Percentiles rank a stretch among this genome's conserved stretches.
Evolutionary conservation across 257 asterid species (phyloP).

Genomic region (Solanum sejunctum): DNA sequence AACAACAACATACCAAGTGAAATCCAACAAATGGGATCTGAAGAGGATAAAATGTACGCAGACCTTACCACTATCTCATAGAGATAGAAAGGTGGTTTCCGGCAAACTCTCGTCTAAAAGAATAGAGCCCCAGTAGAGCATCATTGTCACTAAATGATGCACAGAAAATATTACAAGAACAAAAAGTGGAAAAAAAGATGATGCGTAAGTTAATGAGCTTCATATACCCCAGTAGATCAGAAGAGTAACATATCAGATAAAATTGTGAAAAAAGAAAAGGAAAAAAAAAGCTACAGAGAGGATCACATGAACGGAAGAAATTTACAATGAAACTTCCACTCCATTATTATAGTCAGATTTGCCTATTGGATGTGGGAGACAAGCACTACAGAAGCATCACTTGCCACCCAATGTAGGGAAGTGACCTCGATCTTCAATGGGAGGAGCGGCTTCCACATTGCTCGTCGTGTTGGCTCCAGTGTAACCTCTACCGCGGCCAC

Average conservation of each 20-base stretch:
- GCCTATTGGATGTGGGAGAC: neutral
- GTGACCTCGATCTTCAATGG: conserved; percentile 61
- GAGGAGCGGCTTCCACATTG: conserved; percentile 35
- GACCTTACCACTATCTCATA: no score
- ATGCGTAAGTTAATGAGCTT: neutral
- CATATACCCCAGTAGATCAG: neutral
- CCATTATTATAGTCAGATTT: conserved; percentile 28
- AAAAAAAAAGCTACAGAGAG: neutral
- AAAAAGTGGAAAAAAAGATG: neutral
- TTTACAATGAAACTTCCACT: conserved; percentile 24
- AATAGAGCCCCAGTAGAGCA: no score
- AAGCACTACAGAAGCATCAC: conserved; percentile 21
- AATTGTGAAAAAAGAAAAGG: neutral
- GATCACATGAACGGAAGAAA: conserved; percentile 12
- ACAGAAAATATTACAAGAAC: neutral
- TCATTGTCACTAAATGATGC: neutral
- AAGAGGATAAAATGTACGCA: no score
- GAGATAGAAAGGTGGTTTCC: no score
- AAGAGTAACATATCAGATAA: neutral
- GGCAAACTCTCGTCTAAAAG: no score
- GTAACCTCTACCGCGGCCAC: conserved; percentile 51
- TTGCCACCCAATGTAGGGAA: conserved; percentile 77
- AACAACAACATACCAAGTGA: no score
- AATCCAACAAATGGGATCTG: no score
- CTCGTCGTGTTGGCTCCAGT: conserved; percentile 26